phyloP scores from a whole-genome alignment of 345 rosid species.

The Euphorbia pulcherrima region DNA sequence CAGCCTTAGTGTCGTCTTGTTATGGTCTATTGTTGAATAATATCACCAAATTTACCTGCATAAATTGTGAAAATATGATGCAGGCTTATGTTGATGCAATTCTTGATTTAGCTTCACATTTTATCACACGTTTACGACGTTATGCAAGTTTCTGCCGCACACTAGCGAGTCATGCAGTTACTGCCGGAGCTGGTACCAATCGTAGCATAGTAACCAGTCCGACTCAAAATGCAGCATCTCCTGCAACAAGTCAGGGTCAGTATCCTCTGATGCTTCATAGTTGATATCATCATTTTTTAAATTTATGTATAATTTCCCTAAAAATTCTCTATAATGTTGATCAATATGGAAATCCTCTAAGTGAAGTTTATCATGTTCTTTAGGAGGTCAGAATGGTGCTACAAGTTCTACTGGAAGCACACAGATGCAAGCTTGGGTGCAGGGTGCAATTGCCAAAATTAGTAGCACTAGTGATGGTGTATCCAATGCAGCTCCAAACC shows the following conservation, averaged over 20 bases:
- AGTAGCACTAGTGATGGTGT: slow-evolving; percentile 79
- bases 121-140: slow-evolving; percentile 91
- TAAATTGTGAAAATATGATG: slow-evolving; percentile 17
- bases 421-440: slow-evolving; percentile 98
- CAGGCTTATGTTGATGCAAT: slow-evolving; percentile 99
- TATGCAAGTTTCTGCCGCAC: slow-evolving; percentile 99
- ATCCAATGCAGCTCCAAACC: slow-evolving; percentile 54
- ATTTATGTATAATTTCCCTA: neutral
- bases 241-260: slow-evolving; percentile 76
- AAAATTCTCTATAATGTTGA: neutral
- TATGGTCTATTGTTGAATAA: neutral
- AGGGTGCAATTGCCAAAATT: slow-evolving; percentile 96
- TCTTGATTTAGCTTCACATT: slow-evolving; percentile 98
- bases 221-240: slow-evolving; percentile 74
- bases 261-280: slow-evolving; percentile 21
- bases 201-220: slow-evolving; percentile 83
- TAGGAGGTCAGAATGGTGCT: slow-evolving; percentile 76
- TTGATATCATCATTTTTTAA: neutral
- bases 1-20: neutral
- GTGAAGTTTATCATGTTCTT: slow-evolving; percentile 17
- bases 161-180: slow-evolving; percentile 91
- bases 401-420: slow-evolving; percentile 87
- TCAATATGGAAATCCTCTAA: neutral
- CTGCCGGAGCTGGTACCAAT: slow-evolving; percentile 83
- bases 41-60: neutral